Evolutionary conservation across 768 basidiomycete genomes (phyloP), one percentile per base, ranked within the genome.

Genomic region (Chiua virens): DNA sequence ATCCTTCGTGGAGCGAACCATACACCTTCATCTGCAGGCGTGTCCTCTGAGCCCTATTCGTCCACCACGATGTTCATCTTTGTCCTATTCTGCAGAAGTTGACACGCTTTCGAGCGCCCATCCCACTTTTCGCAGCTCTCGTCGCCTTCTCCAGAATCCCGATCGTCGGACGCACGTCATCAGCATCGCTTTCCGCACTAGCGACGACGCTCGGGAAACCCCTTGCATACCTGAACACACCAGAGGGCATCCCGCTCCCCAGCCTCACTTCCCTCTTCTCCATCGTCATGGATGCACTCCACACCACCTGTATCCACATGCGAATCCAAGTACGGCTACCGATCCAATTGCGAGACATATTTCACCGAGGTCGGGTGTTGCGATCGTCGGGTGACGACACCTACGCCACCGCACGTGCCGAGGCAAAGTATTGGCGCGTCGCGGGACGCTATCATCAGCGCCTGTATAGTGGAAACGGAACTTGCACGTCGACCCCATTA

Each of bases 341-440:
- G 4, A 21, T 21, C 15, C 59, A 30, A 27, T 62, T 54, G 51
- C 49, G 35, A 22, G 41, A 49, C 15, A n/a, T 47, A 6, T 55
- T 52, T 20, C 9, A 17, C 25, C 22, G 10, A 25, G 13, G 25
- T 11, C 22, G n/a, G 10, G 34, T 23, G 37, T 30, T 13, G 14
- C 42, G 17, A 37, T 13, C 41, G 14, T 46, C 21, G 37, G 23
- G 25, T 18, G 58, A 58, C 27, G 50, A 49, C 10, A 45, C 49
- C 20, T 69, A 69, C 32, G 45, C 54, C n/a, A 68, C 56, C 0
- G 49, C 56, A 34, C 49, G 45, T 32, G 64, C 58, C 5, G 61
- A 73, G 55, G 58, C 62, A 39, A 56, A 42, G 32, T 73, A 71
- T 42, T 72, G 71, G 71, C 55, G 56, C 1, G 55, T 58, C 35